Base-by-base conservation (phyloP, 2,329 filamentous ascomycete genomes). In the Colletotrichum horii region DNA sequence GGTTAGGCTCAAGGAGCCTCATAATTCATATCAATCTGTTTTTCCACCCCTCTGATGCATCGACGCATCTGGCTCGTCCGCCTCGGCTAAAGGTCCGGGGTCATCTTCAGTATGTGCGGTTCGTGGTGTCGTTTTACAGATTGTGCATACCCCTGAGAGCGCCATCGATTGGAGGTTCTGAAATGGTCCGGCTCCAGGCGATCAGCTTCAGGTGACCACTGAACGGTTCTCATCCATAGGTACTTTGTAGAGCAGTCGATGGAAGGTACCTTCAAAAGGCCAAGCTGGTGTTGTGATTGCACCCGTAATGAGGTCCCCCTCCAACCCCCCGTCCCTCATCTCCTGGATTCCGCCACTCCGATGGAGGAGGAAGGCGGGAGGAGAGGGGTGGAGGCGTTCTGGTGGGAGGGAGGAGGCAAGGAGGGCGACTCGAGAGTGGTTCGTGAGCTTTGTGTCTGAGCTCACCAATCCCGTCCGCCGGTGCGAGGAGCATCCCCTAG, bases 281-380 rank as follows among this genome's bases (percentile, higher is more conserved):
- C 66, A 43, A 36, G 58, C 15, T 22, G 43, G 34, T 24, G 32
- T 24, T 66, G 69, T 71, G 69, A 71, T 71, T 71, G 52, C 48
- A 32, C 19, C 66, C 32, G 56, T 65, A 74, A 74, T 74, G 66
- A 70, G 43, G 66, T n/a, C 52, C 58, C 65, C 58, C 65, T 36
- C 30, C 30, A 30, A 24, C 15, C 30, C 71, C 66, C 71, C 66
- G 58, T 43, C 52, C 65, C 32, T 74, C 71, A 70, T 58, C 71
- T 74, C 71, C 66, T 65, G 38, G 32, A 56, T 74, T 70, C 71
- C 71, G 71, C 71, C 71, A 70, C 71, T 48, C 71, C 71, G 71
- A 64, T 48, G 70, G 66, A 70, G 66, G 71, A 74, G 69, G 24
- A 67, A 32, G 55, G 43, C 36, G 71, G 55, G 56, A 62, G 62